Percentiles rank a stretch among this genome's conserved stretches.
These are phyloP conservation scores for Amorphotheca resinae DNA, from an alignment of 495 filamentous ascomycete species.

Conservation along the genomic window DNA sequence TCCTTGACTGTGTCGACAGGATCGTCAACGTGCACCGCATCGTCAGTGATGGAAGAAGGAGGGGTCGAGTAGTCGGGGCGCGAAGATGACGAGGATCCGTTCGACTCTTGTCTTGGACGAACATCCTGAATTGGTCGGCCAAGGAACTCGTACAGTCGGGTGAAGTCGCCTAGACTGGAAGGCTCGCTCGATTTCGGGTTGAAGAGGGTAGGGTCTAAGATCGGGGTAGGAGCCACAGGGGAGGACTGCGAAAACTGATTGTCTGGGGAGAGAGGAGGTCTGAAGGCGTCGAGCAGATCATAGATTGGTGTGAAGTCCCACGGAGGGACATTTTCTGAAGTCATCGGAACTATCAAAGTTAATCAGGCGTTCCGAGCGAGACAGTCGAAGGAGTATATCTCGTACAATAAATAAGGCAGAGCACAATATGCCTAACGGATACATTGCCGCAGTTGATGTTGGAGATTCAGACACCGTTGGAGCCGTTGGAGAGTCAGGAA, in stretches of 20 bases:
- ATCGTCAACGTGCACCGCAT: constrained; percentile 1
- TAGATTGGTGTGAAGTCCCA: not conserved
- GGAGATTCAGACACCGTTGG: too few relatives aligned
- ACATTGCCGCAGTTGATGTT: not conserved
- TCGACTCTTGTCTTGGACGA: not conserved
- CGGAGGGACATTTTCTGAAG: not conserved
- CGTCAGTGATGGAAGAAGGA: constrained; percentile 6
- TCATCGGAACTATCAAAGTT: not conserved
- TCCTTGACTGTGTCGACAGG: constrained; percentile 5
- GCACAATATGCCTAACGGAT: not conserved
- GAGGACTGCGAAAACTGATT: too few relatives aligned
- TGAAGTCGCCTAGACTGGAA: constrained; percentile 12
- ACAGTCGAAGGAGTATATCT: too few relatives aligned
- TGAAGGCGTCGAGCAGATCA: not conserved
- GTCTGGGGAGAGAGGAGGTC: not conserved
- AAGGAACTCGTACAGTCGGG: constrained; percentile 6
- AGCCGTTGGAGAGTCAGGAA: too few relatives aligned
- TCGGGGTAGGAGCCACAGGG: not conserved
- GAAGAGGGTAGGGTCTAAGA: not conserved
- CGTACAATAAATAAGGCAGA: not conserved
- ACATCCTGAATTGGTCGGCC: not conserved
- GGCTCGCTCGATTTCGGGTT: constrained; percentile 6
- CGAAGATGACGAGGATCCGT: constrained; percentile 2
- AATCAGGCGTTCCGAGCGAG: not conserved
- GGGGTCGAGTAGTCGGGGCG: constrained; percentile 3